phyloP scores from a whole-genome alignment of 2,329 filamentous ascomycete genomes.

The Alternaria alternata region DNA sequence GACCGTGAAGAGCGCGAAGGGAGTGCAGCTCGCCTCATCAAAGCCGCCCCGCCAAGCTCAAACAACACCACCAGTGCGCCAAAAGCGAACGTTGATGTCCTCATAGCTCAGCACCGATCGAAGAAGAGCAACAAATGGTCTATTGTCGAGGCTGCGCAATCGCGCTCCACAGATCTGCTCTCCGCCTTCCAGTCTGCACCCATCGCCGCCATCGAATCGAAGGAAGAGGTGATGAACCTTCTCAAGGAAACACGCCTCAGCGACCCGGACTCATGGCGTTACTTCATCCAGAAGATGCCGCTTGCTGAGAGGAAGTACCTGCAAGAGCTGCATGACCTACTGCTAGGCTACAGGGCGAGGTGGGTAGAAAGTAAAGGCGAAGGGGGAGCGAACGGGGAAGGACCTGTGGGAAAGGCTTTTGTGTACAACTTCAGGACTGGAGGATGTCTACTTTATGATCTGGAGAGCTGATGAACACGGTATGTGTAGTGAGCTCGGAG shows the following conservation, averaged over 20 bases:
- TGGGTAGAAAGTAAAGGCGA: constrained; percentile 57
- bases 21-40: constrained; percentile 47
- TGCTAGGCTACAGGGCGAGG: constrained; percentile 68
- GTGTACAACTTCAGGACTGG: constrained; percentile 92
- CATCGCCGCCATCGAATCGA: constrained; percentile 86
- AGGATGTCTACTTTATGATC: constrained; percentile 84
- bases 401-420: constrained; percentile 73
- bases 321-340: constrained; percentile 79
- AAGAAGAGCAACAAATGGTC: constrained; percentile 91
- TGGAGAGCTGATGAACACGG: constrained; percentile 52
- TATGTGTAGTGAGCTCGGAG: too few relatives aligned
- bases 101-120: constrained; percentile 80
- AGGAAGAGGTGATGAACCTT: constrained; percentile 80
- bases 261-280: constrained; percentile 84
- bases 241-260: constrained; percentile 78
- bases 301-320: constrained; percentile 83
- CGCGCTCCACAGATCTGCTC: constrained; percentile 67
- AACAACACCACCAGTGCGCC: constrained; percentile 20
- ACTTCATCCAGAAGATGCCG: constrained; percentile 78
- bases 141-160: constrained; percentile 80
- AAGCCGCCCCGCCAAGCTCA: constrained; percentile 32
- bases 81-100: constrained; percentile 77
- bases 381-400: constrained; percentile 47
- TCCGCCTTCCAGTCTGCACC: constrained; percentile 78
- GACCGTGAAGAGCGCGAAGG: constrained; percentile 74